Percentiles rank a stretch among this genome's conserved stretches.
Evolutionary conservation across 306 rosid species (phyloP).

Genomic region (Arachis stenosperma): DNA sequence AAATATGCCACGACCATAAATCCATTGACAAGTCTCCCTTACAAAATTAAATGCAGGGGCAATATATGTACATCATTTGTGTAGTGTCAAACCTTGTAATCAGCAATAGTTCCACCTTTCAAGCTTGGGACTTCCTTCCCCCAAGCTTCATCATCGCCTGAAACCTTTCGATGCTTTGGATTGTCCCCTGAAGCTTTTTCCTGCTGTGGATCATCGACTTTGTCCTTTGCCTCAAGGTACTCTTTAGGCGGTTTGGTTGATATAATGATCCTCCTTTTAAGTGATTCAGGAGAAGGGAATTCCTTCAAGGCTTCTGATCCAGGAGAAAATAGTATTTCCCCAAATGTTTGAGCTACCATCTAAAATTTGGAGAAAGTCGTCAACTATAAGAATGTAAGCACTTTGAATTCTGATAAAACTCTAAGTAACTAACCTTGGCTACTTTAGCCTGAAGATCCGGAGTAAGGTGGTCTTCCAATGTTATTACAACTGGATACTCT

Average conservation of each 20-base stretch:
- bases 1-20: conserved; percentile 34
- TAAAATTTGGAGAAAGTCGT: conserved; percentile 45
- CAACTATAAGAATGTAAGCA: conserved; percentile 30
- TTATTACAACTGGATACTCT: conserved; percentile 90
- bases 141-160: conserved; percentile 79
- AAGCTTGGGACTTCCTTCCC: conserved; percentile 73
- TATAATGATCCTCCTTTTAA: conserved; percentile 78
- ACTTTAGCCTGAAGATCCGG: conserved; percentile 95
- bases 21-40: conserved; percentile 24
- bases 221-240: conserved; percentile 71
- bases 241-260: conserved; percentile 99
- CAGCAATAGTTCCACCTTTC: conserved; percentile 44
- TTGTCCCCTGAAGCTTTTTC: conserved; percentile 52
- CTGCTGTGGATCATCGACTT: conserved; percentile 49
- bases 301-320: conserved; percentile 70
- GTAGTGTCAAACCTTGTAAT: conserved; percentile 65
- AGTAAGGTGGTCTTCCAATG: conserved; percentile 95
- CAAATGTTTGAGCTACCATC: conserved; percentile 81
- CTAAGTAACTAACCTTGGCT: conserved; percentile 63
- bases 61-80: conserved; percentile 16
- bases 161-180: conserved; percentile 47
- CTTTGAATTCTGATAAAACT: conserved; percentile 25
- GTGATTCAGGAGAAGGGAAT: conserved; percentile 90
- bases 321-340: conserved; percentile 76
- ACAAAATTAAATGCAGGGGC: conserved; percentile 30